Base-by-base conservation (phyloP, 1,284 basidiomycete genomes). In the Psilocybe mexicana region DNA sequence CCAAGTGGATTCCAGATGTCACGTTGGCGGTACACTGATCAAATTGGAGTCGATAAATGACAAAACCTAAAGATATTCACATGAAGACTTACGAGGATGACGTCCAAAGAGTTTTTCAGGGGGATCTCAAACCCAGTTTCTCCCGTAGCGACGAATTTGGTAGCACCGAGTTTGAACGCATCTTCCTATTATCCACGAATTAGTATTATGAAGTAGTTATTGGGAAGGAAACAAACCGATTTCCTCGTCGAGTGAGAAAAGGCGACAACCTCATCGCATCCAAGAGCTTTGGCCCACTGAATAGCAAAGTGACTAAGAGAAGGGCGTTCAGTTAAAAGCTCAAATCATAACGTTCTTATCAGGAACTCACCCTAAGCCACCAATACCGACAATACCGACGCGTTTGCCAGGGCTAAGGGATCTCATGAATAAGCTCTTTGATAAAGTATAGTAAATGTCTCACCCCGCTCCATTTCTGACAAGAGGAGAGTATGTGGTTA, bases 401-500 rank as follows among this genome's bases (percentile, higher is more conserved):
- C 81, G 82, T 75, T 84, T 86, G 24, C 86, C 87, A 3, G 84
- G 79, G 0, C 84, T 72, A 53, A 6, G 49, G 38, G 5, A 49
- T 25, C 25, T 24, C n/a, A 23, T 42, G 24, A 14, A 23, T 28
- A 40, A 4, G 33, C n/a, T 11, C 23, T 14, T 28, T 6, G 44
- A 35, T 2, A 40, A 3, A 24, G 33, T 7, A 30, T n/a, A 3
- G 14, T 2, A 47, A 30, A 12, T 46, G 6, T 26, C 59, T 51
- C 53, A 70, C 70, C 70, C 86, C 55, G 79, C 77, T 38, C 83
- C 82, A 70, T 87, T 82, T 46, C 83, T 76, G 52, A 81, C 77
- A 6, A 91, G 74, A 2, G 88, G 87, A 0, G 84, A 86, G 74
- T 78, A 89, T 43, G 85, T 80, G 6, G 88, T 90, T 24, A 90